phyloP scores from a whole-genome alignment of 2,329 filamentous ascomycete species.

The Colletotrichum echinochloae region DNA sequence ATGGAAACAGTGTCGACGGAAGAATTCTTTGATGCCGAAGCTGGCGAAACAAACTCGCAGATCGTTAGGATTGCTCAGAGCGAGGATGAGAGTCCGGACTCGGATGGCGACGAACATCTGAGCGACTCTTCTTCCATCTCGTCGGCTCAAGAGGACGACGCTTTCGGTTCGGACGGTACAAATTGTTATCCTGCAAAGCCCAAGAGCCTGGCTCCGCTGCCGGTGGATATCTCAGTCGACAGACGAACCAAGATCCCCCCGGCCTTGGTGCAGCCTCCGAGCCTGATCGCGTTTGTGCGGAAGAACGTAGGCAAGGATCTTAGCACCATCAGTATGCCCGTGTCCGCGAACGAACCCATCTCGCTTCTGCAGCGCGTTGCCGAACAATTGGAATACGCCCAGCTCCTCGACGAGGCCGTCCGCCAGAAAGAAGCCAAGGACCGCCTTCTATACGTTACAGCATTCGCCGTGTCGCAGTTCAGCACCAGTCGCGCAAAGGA shows the following conservation, averaged over 20 bases:
- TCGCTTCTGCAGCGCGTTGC: slow-evolving; percentile 90
- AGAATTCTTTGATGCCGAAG: slow-evolving; percentile 95
- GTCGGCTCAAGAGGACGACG: slow-evolving; percentile 68
- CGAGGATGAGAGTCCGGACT: slow-evolving; percentile 72
- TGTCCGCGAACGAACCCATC: slow-evolving; percentile 92
- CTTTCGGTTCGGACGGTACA: slow-evolving; percentile 68
- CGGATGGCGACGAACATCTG: slow-evolving; percentile 66
- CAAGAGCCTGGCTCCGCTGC: slow-evolving; percentile 81
- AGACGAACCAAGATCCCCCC: slow-evolving; percentile 79
- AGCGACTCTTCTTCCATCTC: slow-evolving; percentile 70
- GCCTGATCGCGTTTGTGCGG: slow-evolving; percentile 90
- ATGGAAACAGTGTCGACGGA: slow-evolving; percentile 85
- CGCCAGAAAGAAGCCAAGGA: slow-evolving; percentile 71
- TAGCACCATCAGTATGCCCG: slow-evolving; percentile 96
- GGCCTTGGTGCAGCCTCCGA: slow-evolving; percentile 84
- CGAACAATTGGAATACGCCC: slow-evolving; percentile 91
- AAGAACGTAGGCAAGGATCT: slow-evolving; percentile 99
- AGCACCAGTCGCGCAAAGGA: slow-evolving; percentile 87
- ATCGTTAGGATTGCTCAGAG: slow-evolving; percentile 80
- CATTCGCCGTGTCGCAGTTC: slow-evolving; percentile 90
- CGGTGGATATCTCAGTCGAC: slow-evolving; percentile 72
- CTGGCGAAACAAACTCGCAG: slow-evolving; percentile 71
- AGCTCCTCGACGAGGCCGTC: slow-evolving; percentile 82
- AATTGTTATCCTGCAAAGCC: slow-evolving; percentile 80
- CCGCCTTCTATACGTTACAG: slow-evolving; percentile 85